phyloP scores from a whole-genome alignment of 805 yeast species.

The Candida ficus region DNA sequence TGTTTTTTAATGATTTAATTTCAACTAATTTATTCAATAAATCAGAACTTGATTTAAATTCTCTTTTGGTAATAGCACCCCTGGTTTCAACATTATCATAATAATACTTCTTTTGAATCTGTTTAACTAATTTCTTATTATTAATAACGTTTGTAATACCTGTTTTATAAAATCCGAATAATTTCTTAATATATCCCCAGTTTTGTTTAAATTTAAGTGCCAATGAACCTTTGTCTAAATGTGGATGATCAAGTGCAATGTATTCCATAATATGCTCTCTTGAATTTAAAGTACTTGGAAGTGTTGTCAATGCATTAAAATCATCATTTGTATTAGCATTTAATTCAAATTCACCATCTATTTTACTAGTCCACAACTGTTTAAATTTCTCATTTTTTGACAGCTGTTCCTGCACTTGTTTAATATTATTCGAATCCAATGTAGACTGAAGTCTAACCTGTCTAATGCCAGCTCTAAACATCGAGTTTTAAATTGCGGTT shows the following conservation, averaged over 20 bases:
- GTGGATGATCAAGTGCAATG: constrained; percentile 19
- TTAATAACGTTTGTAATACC: constrained; percentile 56
- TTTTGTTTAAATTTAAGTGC: constrained; percentile 32
- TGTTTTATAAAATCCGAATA: constrained; percentile 48
- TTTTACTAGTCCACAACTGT: constrained; percentile 1
- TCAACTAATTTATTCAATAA: constrained; percentile 35
- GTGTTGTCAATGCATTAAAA: constrained; percentile 7
- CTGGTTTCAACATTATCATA: constrained; percentile 20
- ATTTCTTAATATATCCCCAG: constrained; percentile 37
- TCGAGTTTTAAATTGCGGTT: not conserved
- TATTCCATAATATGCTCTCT: constrained; percentile 20
- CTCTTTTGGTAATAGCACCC: constrained; percentile 18
- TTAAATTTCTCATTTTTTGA: not conserved
- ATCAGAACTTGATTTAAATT: constrained; percentile 31
- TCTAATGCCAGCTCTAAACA: not conserved
- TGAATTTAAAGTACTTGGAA: constrained; percentile 3
- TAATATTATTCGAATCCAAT: not conserved
- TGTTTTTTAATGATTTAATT: constrained; percentile 25
- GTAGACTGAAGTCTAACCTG: constrained; percentile 2
- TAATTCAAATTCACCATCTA: not conserved
- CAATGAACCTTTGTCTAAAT: constrained; percentile 21
- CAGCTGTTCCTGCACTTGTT: not conserved
- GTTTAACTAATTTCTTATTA: constrained; percentile 30
- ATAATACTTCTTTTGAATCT: constrained; percentile 24
- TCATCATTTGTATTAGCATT: constrained; percentile 5